Base-by-base conservation (phyloP, 179 eudicot species). In the Beta macrorhiza region DNA sequence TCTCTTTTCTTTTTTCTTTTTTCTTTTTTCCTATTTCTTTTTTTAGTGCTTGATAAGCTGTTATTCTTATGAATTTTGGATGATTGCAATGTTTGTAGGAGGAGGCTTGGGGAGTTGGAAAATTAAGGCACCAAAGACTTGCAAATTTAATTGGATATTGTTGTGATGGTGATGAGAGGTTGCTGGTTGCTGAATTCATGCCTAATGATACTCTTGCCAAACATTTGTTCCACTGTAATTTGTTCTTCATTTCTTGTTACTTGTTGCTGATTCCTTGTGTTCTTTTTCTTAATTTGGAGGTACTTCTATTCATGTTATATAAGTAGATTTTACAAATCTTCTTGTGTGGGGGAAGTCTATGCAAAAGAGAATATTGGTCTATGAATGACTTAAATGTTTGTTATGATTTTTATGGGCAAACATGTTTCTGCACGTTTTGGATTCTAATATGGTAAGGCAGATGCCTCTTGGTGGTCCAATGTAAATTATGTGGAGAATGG, bases 141-240 rank as follows among this genome's bases (percentile, higher is more conserved):
- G 98, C 98, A 14, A 95, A 95, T 88, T 86, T 95, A 87, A 92
- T 95, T 79, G 98, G 98, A 13, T 95, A 95, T 84, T 95, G 98
- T 84, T 93, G 97, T 83, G 98, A 95, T 78, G 97, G 97, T 67
- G 97, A 95, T 77, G 97, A 95, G 86, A 93, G 97, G 86, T 83
- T 95, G 74, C 95, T 95, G 62, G 98, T 95, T 70, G 97, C 98
- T 74, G 98, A 95, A 87, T 95, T 81, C 84, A 93, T 95, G 97
- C 93, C 97, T 14, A 92, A 90, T 82, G 97, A 95, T 83, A 93
- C 96, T 32, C 95, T 95, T 80, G 97, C 98, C 25, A 95, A 95
- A 82, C 97, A 95, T 87, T 85, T 95, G 58, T 95, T 95, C 84
- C 97, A 95, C 90, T 95, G 97, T 95, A 91, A 82, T 73, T 20